Evolutionary conservation across 1,284 basidiomycete genomes (phyloP).

Genomic region (Bondarzewia mesenterica): DNA sequence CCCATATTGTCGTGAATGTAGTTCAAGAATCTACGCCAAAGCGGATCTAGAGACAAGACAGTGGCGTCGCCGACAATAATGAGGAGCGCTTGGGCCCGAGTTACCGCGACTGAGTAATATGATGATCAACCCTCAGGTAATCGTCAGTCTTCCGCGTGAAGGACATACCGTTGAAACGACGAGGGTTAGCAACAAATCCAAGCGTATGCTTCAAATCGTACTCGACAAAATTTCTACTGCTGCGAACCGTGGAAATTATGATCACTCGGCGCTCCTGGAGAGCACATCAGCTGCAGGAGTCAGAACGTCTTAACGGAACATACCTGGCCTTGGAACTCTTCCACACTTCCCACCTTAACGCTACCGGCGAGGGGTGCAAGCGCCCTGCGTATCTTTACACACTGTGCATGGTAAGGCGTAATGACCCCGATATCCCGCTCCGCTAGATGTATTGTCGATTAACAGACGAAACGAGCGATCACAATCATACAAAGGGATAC

Average conservation of each 20-base stretch:
- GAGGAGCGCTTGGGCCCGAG: conserved; percentile 47
- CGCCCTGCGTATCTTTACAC: conserved; percentile 36
- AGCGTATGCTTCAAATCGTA: conserved; percentile 50
- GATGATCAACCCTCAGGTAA: background rate
- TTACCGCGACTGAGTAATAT: background rate
- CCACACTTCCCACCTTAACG: conserved; percentile 56
- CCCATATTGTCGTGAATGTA: conserved; percentile 39
- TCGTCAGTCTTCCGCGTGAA: background rate
- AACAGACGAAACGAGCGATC: background rate
- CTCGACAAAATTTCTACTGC: conserved; percentile 43
- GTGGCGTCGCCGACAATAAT: conserved; percentile 47
- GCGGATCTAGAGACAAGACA: conserved; percentile 45
- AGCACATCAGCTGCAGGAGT: background rate
- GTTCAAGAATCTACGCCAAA: conserved; percentile 48
- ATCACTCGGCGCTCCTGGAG: conserved; percentile 56
- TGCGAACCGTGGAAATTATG: conserved; percentile 60
- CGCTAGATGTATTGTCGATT: conserved; percentile 14
- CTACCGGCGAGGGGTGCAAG: conserved; percentile 21
- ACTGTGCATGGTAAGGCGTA: conserved; percentile 54
- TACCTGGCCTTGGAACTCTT: conserved; percentile 63
- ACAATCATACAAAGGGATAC: conserved; percentile 14
- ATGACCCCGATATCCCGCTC: conserved; percentile 52
- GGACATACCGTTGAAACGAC: conserved; percentile 53
- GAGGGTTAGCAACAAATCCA: conserved; percentile 55
- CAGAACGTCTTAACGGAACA: conserved; percentile 5